Evolutionary conservation across 208 protist species (phyloP).

Genomic region (Naegleria lovaniensis): DNA sequence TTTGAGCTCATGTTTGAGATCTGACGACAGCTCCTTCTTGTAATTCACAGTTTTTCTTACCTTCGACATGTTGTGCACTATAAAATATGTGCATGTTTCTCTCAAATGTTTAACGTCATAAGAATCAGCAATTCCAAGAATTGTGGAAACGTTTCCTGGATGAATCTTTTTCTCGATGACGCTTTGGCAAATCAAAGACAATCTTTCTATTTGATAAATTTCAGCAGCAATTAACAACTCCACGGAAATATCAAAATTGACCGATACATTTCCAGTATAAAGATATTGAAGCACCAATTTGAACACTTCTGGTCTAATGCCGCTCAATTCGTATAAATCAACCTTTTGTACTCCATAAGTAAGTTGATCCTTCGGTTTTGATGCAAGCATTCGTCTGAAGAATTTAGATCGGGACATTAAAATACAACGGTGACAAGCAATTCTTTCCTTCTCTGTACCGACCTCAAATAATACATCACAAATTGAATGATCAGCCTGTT

Average conservation of each 20-base stretch:
- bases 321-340: background rate
- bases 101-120: conserved; percentile 17
- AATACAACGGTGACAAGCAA: background rate
- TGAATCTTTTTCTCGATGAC: conserved; percentile 14
- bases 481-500: background rate
- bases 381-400: background rate
- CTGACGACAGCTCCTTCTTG: background rate
- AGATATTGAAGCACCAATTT: background rate
- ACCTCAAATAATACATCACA: background rate
- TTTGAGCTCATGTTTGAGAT: background rate
- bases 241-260: conserved; percentile 5
- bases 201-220: background rate
- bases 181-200: background rate
- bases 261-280: background rate
- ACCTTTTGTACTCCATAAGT: background rate
- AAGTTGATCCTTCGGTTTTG: background rate
- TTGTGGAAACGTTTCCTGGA: background rate
- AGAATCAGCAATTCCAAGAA: conserved; percentile 4
- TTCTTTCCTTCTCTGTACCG: background rate
- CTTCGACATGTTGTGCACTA: background rate
- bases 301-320: background rate
- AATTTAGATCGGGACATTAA: background rate
- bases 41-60: background rate
- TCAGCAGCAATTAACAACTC: conserved; percentile 7
- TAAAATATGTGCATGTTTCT: background rate